Conservation (phyloP, 2,329 filamentous ascomycete species). For the Massarina eburnea region DNA sequence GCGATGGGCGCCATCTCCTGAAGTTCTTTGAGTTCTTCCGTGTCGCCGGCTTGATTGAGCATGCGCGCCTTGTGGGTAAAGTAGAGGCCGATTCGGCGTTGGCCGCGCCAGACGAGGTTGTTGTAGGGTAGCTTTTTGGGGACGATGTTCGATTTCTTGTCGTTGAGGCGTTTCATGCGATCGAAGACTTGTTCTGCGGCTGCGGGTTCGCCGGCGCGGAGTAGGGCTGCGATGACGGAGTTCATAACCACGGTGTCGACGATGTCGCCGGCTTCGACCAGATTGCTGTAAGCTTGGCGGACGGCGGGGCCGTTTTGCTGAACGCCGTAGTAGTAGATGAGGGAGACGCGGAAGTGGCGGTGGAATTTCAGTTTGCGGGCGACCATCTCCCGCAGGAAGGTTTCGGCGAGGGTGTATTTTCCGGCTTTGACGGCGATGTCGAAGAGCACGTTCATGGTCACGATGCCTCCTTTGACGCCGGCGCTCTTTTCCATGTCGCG, state of each 20-base stretch:
- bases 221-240: slow-evolving; percentile 76
- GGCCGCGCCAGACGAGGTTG: slow-evolving; percentile 45
- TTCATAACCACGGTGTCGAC: slow-evolving; percentile 88
- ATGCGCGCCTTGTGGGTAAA: slow-evolving; percentile 49
- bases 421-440: slow-evolving; percentile 83
- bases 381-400: slow-evolving; percentile 80
- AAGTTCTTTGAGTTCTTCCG: slow-evolving; percentile 59
- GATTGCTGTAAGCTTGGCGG: slow-evolving; percentile 74
- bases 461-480: slow-evolving; percentile 64
- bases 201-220: slow-evolving; percentile 72
- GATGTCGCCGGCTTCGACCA: slow-evolving; percentile 83
- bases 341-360: slow-evolving; percentile 77
- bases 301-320: slow-evolving; percentile 72
- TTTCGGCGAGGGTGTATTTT: slow-evolving; percentile 81
- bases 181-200: slow-evolving; percentile 80
- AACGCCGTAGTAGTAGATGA: slow-evolving; percentile 83
- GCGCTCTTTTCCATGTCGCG: slow-evolving; percentile 81
- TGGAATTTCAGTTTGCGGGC: slow-evolving; percentile 68
- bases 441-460: slow-evolving; percentile 94
- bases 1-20: slow-evolving; percentile 68
- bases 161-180: slow-evolving; percentile 72
- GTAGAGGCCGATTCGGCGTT: slow-evolving; percentile 48
- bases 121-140: slow-evolving; percentile 12
- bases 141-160: slow-evolving; percentile 34
- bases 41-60: slow-evolving; percentile 47